phyloP scores from a whole-genome alignment of 2,329 filamentous ascomycete species.

The Colletotrichum destructivum region DNA sequence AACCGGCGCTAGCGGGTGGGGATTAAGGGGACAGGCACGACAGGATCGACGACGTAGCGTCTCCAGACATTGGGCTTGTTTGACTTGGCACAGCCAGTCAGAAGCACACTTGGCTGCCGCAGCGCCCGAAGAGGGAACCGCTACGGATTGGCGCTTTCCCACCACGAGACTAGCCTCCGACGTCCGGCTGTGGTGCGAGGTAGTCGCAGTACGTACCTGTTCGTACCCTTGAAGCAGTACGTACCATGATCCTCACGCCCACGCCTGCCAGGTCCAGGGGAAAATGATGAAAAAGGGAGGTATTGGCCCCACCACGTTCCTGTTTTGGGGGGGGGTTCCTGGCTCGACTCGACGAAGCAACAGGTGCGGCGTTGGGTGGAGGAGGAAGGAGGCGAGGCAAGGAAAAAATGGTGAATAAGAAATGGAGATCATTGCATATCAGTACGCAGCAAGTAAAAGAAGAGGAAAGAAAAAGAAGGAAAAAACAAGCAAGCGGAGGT shows the following conservation, averaged over 20 bases:
- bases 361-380: neutral
- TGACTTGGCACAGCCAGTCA: constrained; percentile 41
- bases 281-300: neutral
- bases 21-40: neutral
- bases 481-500: neutral
- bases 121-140: constrained; percentile 33
- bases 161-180: constrained; percentile 22
- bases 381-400: neutral
- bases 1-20: constrained; percentile 30
- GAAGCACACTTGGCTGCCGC: constrained; percentile 37
- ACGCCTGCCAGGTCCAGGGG: neutral
- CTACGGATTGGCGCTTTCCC: constrained; percentile 35
- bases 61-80: constrained; percentile 33
- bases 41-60: constrained; percentile 35
- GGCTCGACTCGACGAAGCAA: neutral
- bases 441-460: too few relatives aligned
- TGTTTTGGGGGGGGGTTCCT: neutral
- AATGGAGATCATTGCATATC: neutral
- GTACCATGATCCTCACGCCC: neutral
- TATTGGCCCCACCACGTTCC: neutral
- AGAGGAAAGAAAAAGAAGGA: neutral
- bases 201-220: neutral
- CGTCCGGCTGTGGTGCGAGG: neutral
- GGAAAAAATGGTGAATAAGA: neutral
- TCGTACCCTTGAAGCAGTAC: neutral